A percentile compares a stretch with the other conserved stretches of the same genome.
Evolutionary conservation across 2,329 filamentous ascomycete species (phyloP).

Genomic region (Apiospora saccharicola): DNA sequence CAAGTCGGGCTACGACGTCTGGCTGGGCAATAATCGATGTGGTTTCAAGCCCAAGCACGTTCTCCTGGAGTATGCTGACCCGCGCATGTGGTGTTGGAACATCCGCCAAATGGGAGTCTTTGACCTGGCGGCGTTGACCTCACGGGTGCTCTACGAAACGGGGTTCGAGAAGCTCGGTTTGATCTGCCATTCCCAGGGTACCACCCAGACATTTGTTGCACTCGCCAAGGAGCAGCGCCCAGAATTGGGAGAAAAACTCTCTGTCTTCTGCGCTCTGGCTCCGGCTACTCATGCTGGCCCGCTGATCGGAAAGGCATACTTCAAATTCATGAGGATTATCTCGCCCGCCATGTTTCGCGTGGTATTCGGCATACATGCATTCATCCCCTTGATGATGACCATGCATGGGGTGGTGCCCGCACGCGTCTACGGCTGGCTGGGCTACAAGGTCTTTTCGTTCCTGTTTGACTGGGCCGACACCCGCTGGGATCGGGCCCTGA

Average conservation of each 20-base stretch:
- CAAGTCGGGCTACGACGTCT: conserved; percentile 93
- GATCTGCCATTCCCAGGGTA: conserved; percentile 89
- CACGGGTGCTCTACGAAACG: conserved; percentile 81
- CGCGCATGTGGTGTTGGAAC: conserved; percentile 97
- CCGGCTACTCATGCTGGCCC: conserved; percentile 91
- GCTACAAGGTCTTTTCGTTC: conserved; percentile 89
- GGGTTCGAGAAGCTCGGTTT: conserved; percentile 84
- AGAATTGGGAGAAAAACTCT: conserved; percentile 81
- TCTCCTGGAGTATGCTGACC: conserved; percentile 74
- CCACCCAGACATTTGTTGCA: conserved; percentile 86
- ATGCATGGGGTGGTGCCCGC: conserved; percentile 75
- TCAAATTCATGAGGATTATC: conserved; percentile 88
- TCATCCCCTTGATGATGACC: conserved; percentile 92
- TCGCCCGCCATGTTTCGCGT: conserved; percentile 78
- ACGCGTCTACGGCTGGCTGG: conserved; percentile 77
- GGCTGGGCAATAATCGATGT: conserved; percentile 93
- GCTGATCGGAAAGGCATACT: conserved; percentile 84
- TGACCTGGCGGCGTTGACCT: conserved; percentile 83
- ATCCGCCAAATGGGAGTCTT: conserved; percentile 93
- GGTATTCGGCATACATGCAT: conserved; percentile 90
- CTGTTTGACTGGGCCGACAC: conserved; percentile 87
- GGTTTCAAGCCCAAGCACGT: conserved; percentile 82
- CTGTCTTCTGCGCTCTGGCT: conserved; percentile 89
- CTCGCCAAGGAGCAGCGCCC: conserved; percentile 90
- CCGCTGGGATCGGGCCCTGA: conserved; percentile 82